These are phyloP conservation scores for Bipolaris gigantea DNA, from an alignment of 2,329 filamentous ascomycete genomes.

Conservation along the genomic window DNA sequence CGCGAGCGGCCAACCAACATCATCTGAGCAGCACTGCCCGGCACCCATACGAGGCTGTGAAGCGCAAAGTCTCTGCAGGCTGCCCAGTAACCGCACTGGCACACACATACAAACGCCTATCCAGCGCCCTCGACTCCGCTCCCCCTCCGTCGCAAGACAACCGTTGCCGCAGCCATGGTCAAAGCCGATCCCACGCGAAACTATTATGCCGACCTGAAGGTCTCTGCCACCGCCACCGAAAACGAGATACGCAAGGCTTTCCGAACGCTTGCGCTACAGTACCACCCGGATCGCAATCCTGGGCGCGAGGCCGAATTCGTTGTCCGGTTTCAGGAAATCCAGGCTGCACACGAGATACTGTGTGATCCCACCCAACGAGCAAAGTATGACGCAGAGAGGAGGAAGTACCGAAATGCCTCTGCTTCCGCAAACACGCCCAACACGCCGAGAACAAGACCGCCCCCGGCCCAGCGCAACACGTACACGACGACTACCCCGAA, in stretches of 20 bases:
- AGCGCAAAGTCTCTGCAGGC: conserved; percentile 8
- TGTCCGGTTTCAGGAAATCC: conserved; percentile 81
- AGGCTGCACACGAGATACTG: conserved; percentile 80
- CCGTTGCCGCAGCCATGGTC: conserved; percentile 55
- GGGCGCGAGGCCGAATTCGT: conserved; percentile 79
- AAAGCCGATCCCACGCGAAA: conserved; percentile 70
- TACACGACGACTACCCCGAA: conserved; percentile 44
- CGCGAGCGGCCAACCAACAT: conserved; percentile 33
- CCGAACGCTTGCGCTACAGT: conserved; percentile 80
- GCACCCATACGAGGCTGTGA: conserved; percentile 25
- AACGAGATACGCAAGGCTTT: conserved; percentile 86
- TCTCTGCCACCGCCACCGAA: conserved; percentile 67
- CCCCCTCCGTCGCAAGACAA: not conserved
- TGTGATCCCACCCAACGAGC: conserved; percentile 60
- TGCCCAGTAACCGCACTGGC: conserved; percentile 20
- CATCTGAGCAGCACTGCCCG: conserved; percentile 42
- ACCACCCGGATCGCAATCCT: conserved; percentile 86
- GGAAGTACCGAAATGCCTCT: conserved; percentile 45
- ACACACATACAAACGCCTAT: conserved; percentile 19
- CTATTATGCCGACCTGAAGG: conserved; percentile 83
- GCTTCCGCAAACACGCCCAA: conserved; percentile 46
- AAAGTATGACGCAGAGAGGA: conserved; percentile 65
- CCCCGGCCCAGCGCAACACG: conserved; percentile 50
- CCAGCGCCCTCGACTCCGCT: not conserved
- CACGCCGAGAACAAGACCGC: conserved; percentile 44